Evolutionary conservation across 768 basidiomycete species (phyloP), one percentile per base, ranked within the genome.

Genomic region (Tricholoma terreum): DNA sequence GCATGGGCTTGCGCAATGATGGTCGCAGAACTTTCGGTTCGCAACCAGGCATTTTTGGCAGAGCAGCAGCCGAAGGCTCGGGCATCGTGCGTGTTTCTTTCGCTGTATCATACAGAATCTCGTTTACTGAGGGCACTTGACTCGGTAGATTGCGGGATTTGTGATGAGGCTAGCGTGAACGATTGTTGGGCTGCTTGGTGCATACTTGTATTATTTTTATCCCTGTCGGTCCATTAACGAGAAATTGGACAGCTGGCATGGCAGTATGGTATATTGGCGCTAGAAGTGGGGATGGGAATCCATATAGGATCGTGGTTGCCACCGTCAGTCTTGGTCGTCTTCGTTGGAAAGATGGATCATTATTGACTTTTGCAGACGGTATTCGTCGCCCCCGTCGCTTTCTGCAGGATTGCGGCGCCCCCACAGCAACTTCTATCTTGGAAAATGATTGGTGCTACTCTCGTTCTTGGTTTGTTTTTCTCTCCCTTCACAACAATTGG

Each of bases 1-100:
- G 79, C 76, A 17, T 77, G 77, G 73, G 77, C 75, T 22, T 69
- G 62, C 49, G 78, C 75, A 12, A 73, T 73, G 0, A 80, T 78
- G 76, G 77, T 73, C 4, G 71, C 78, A 8, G 75, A 70, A 4
- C 61, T 73, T 21, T 64, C 72, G 49, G 75, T 69, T 1, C 68
- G 77, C 52, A 73, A 71, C 56, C 66, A 70, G 31, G 53, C 69
- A 15, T 65, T 76, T 10, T 63, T 78, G 7, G 72, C 69, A 6
- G 62, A 66, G 19, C 75, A 76, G 49, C 60, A 69, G 46, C 68
- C 75, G 54, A 42, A 62, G 11, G 70, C 72, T 8, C 71, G 75
- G 46, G 68, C 74, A 2, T 69, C 73, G 75, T 78, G 52, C 46
- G 71, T 69, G 8, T 34, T 6, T n/a, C 36, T n/a, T 9, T 15